Evolutionary conservation across 805 yeast species (phyloP).

Genomic region (Metschnikowia corniflorae): DNA sequence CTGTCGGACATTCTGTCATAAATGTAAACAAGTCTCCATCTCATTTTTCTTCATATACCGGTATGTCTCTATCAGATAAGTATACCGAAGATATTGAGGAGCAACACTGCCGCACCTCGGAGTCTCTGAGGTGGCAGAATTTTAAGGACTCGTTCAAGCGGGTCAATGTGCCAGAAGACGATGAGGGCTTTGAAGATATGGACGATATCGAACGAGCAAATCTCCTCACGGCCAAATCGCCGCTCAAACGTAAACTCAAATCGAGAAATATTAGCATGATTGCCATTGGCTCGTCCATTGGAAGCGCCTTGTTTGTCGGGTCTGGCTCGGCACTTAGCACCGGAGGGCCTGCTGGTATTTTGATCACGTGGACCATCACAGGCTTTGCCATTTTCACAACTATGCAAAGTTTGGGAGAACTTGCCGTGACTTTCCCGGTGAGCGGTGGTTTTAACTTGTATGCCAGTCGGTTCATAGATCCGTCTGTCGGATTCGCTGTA

Average conservation of each 20-base stretch:
- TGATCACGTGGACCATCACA: constrained; percentile 63
- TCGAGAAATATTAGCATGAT: constrained; percentile 65
- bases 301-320: constrained; percentile 76
- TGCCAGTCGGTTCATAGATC: constrained; percentile 51
- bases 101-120: constrained; percentile 11
- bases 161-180: constrained; percentile 25
- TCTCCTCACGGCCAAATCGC: constrained; percentile 40
- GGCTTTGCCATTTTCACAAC: constrained; percentile 61
- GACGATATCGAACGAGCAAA: constrained; percentile 40
- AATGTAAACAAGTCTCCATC: too few species aligned
- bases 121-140: constrained; percentile 34
- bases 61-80: constrained; percentile 5
- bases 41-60: background rate
- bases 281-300: constrained; percentile 80
- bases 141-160: constrained; percentile 51
- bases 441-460: constrained; percentile 61
- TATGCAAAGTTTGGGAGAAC: constrained; percentile 18
- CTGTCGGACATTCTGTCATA: too few species aligned
- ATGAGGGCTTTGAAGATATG: constrained; percentile 20
- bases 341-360: constrained; percentile 66
- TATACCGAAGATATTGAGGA: constrained; percentile 5
- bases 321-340: constrained; percentile 64
- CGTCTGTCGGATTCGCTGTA: constrained; percentile 54
- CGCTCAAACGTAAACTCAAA: constrained; percentile 41
- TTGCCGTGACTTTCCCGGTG: constrained; percentile 18